Conservation (phyloP, 2,329 filamentous ascomycete species). For the Thelonectria rubi region DNA sequence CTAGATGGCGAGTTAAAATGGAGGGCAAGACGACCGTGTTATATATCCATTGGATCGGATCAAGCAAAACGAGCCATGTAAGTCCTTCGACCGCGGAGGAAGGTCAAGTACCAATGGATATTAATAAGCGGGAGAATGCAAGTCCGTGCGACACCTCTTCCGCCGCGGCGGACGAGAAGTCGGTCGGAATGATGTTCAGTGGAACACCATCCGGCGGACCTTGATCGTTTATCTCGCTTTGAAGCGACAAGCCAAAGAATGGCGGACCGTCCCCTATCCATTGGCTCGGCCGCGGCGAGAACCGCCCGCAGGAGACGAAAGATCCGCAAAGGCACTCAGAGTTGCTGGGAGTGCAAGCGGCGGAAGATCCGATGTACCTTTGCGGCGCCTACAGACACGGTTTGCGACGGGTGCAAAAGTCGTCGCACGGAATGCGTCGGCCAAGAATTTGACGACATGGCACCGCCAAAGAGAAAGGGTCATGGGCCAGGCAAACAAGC, state of each 20-base stretch:
- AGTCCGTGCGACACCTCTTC: not conserved
- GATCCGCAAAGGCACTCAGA: conserved; percentile 27
- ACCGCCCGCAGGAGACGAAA: conserved; percentile 18
- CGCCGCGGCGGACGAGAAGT: not conserved
- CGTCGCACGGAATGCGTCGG: conserved; percentile 19
- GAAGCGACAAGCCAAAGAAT: no score
- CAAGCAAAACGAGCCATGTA: not conserved
- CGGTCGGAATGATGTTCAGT: no score
- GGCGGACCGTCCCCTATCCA: no score
- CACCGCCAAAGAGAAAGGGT: not conserved
- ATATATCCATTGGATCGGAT: not conserved
- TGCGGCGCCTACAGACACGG: not conserved
- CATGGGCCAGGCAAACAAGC: not conserved
- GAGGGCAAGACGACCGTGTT: no score
- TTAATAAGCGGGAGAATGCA: no score
- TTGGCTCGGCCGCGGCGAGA: not conserved
- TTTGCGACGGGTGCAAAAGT: conserved; percentile 16
- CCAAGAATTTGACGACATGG: conserved; percentile 19
- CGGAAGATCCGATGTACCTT: conserved; percentile 27
- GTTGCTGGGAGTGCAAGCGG: conserved; percentile 28
- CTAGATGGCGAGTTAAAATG: no score
- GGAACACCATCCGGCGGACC: no score
- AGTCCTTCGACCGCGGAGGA: not conserved
- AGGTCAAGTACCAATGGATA: no score
- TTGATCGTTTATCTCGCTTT: not conserved